A percentile compares a stretch with the other conserved stretches of the same genome.
Evolutionary conservation across 768 basidiomycete species (phyloP).

Genomic region (Mycena capillaripes): DNA sequence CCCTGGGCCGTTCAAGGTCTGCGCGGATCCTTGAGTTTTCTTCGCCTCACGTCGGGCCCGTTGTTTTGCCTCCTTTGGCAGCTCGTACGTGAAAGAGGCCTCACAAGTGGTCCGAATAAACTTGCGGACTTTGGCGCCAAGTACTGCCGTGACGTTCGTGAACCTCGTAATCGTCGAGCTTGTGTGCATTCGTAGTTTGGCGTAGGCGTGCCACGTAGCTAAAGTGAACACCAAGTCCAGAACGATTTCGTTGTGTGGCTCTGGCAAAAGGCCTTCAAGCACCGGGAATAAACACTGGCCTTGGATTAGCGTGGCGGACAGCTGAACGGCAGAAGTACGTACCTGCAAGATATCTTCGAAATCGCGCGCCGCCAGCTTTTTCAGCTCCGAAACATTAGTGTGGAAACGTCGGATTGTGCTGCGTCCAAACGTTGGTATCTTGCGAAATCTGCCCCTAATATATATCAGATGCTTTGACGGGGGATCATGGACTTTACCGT

Average conservation of each 20-base stretch:
- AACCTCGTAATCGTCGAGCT: slow-evolving; percentile 19
- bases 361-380: slow-evolving; percentile 52
- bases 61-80: slow-evolving; percentile 33
- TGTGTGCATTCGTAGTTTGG: slow-evolving; percentile 37
- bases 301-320: background rate
- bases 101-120: slow-evolving; percentile 34
- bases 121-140: background rate
- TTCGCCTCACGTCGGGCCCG: background rate
- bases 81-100: slow-evolving; percentile 33
- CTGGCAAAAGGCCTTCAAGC: slow-evolving; percentile 50
- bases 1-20: too few species aligned
- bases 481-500: slow-evolving; percentile 33
- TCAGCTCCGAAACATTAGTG: slow-evolving; percentile 51
- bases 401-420: slow-evolving; percentile 53
- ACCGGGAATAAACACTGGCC: slow-evolving; percentile 45
- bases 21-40: background rate
- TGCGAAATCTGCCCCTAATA: slow-evolving; percentile 40
- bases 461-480: too few species aligned
- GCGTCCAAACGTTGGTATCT: slow-evolving; percentile 46
- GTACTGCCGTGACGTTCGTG: slow-evolving; percentile 20
- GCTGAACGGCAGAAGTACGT: slow-evolving; percentile 29
- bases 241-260: slow-evolving; percentile 32
- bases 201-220: slow-evolving; percentile 41
- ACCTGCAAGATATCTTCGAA: slow-evolving; percentile 62
- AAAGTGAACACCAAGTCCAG: slow-evolving; percentile 30